These are phyloP conservation scores for Teratosphaeria pseudoeucalypti DNA, from an alignment of 2,329 filamentous ascomycete genomes.

Conservation along the genomic window DNA sequence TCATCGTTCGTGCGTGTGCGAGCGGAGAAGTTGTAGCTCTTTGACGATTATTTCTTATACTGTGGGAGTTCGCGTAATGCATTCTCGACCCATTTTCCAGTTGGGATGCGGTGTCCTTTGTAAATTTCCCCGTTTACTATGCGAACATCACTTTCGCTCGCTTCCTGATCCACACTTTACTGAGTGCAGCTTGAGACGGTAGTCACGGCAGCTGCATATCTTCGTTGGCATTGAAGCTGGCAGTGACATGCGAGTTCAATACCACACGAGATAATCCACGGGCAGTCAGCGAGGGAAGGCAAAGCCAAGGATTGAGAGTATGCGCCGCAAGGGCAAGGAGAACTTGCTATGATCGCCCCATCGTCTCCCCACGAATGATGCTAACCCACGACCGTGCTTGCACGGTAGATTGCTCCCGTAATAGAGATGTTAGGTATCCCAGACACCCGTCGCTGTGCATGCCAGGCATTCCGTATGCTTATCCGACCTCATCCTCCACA, in stretches of 20 bases:
- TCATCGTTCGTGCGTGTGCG: neutral
- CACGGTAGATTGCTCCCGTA: neutral
- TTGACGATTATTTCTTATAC: neutral
- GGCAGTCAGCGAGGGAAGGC: neutral
- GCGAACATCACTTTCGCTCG: neutral
- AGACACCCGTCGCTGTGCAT: neutral
- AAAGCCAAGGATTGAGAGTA: neutral
- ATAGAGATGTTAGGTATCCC: neutral
- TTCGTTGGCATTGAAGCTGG: neutral
- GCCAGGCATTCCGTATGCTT: neutral
- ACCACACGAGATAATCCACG: neutral
- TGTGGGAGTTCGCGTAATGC: neutral
- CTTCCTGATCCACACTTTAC: neutral
- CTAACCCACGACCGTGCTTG: neutral
- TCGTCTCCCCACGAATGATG: neutral
- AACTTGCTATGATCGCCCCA: neutral
- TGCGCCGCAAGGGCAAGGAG: neutral
- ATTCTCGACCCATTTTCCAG: neutral
- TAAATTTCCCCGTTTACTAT: neutral
- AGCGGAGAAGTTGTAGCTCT: neutral
- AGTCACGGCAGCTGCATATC: neutral
- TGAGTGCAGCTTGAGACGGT: neutral
- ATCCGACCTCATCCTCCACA: neutral
- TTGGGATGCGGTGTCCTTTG: no score
- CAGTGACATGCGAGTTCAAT: neutral